Conservation (phyloP, 164 flowering plant genomes). For the Vitis cinerea region DNA sequence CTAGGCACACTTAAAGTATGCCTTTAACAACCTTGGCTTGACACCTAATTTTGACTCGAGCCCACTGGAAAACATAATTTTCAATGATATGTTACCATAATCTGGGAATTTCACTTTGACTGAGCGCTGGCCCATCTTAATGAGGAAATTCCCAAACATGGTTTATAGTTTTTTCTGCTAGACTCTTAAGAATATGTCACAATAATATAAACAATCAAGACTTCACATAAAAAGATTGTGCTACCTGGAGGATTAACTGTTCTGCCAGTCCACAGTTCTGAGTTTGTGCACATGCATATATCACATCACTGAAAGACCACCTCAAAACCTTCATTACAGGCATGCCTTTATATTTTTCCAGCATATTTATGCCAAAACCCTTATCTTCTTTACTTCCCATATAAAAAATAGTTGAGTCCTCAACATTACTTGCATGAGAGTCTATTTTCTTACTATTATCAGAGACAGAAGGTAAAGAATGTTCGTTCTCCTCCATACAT, state of each 20-base stretch:
- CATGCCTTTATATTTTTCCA: conserved; percentile 10
- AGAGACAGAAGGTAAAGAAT: conserved; percentile 5
- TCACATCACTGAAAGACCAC: conserved; percentile 68
- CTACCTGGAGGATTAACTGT: conserved; percentile 73
- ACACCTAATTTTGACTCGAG: too few relatives aligned
- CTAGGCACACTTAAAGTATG: too few relatives aligned
- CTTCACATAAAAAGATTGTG: not conserved
- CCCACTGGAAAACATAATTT: too few relatives aligned
- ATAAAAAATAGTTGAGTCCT: conserved; percentile 4
- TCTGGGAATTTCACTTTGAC: too few relatives aligned
- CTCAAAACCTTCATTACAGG: conserved; percentile 45
- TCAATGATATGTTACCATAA: too few relatives aligned
- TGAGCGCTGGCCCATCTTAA: too few relatives aligned
- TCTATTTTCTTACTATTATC: conserved; percentile 11
- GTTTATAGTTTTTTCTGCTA: too few relatives aligned
- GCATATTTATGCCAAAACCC: conserved; percentile 10
- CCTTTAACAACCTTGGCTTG: too few relatives aligned
- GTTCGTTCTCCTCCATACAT: conserved; percentile 16
- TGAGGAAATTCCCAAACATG: too few relatives aligned
- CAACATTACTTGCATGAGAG: conserved; percentile 1
- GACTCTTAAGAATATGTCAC: not conserved
- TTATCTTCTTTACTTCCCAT: conserved; percentile 9
- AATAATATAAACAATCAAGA: not conserved
- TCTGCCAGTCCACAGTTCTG: conserved; percentile 54
- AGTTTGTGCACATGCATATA: conserved; percentile 59